A percentile compares a stretch with the other conserved stretches of the same genome.
Evolutionary conservation across 2,329 filamentous ascomycete species (phyloP).

Genomic region (Colletotrichum eremochloae): DNA sequence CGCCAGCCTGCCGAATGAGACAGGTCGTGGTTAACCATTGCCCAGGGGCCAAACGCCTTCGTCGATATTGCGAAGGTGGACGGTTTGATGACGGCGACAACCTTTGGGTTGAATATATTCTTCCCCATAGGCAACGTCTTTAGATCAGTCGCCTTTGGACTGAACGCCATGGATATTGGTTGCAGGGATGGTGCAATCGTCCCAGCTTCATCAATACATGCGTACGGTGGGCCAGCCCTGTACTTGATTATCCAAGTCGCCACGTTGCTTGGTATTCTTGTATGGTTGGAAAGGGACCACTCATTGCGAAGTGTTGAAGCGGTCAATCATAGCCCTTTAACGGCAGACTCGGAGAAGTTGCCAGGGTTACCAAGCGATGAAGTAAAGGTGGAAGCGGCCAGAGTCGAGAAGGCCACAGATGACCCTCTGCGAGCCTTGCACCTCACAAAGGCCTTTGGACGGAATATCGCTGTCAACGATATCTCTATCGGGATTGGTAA

Average conservation of each 20-base stretch:
- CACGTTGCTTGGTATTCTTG: constrained; percentile 70
- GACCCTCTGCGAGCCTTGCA: constrained; percentile 73
- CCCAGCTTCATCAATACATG: constrained; percentile 42
- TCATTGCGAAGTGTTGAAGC: constrained; percentile 7
- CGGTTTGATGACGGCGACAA: constrained; percentile 3
- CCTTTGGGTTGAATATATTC: not conserved
- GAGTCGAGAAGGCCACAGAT: constrained; percentile 47
- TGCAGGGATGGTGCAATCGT: not conserved
- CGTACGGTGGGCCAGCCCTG: constrained; percentile 77
- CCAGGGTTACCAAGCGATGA: not conserved
- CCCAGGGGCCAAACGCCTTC: not conserved
- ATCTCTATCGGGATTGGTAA: constrained; percentile 77
- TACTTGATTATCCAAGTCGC: constrained; percentile 75
- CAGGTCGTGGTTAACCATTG: not conserved
- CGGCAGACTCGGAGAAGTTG: not conserved
- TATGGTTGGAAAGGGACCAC: constrained; percentile 74
- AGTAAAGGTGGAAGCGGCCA: constrained; percentile 29
- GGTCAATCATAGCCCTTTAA: not conserved
- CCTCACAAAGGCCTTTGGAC: constrained; percentile 76
- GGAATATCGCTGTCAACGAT: constrained; percentile 73
- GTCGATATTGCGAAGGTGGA: not conserved
- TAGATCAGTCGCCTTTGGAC: not conserved
- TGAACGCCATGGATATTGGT: constrained; percentile 2
- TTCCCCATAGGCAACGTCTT: constrained; percentile 17
- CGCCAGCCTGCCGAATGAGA: not conserved